Base-by-base conservation (phyloP, 2,329 filamentous ascomycete species). In the Trichoderma harzianum region DNA sequence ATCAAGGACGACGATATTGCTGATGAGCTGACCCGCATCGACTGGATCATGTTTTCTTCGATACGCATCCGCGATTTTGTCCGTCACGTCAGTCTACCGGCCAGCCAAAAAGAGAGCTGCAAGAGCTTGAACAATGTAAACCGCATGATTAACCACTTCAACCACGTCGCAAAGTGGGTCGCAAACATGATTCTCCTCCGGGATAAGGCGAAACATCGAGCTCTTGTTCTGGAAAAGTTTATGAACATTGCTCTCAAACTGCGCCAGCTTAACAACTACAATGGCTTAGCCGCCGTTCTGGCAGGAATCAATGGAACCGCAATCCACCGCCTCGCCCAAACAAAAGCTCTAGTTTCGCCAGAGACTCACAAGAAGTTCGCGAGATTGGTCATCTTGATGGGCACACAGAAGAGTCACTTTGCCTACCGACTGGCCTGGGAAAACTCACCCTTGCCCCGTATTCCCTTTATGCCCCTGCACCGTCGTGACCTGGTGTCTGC, bases 341-440 rank as follows among this genome's bases (percentile, higher is more conserved):
- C 96, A 0, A 87, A 92, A 73, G 89, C 92, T 16, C 83, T 98
- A 18, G 89, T 98, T 4, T 87, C 92, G 2, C 82, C 87, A 7
- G 87, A 91, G 2, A 87, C 91, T 0, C 91, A 92, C 76, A 97
- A 95, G 80, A 91, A 94, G 73, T 98, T 97, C 79, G 92, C 95
- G 79, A 90, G 94, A 73, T 86, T 98, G 32, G 93, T 94, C 63
- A 92, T 98, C 74, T 86, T 99, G 72, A 98, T 99, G 96, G 90
- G 93, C 39, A 93, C 93, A 5, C 92, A 95, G 76, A 96, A 96
- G 82, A 95, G 93, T 74, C 93, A 98, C 80, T 97, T 95, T 75
- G 93, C 95, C 10, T 99, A 99, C 81, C 92, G 96, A n/a, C 84
- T 98, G 34, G 96, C 96, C 0, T 98, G 96, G 95, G 95, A 98